These are phyloP conservation scores for Eremothecium gossypii DNA, from an alignment of 1,139 yeast genomes.

Conservation along the genomic window DNA sequence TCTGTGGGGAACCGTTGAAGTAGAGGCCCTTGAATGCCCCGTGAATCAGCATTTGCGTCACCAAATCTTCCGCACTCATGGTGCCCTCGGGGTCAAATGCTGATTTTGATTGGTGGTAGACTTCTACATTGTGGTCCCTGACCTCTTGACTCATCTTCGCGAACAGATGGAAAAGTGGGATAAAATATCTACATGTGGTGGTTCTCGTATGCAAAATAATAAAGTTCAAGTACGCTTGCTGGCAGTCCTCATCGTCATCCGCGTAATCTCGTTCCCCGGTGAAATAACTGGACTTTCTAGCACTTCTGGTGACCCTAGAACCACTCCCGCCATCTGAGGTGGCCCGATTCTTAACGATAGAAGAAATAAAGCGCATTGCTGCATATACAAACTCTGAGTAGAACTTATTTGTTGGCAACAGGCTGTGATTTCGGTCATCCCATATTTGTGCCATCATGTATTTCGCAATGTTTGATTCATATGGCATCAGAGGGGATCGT, in stretches of 20 bases:
- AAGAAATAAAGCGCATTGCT: slow-evolving; percentile 1
- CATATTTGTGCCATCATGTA: slow-evolving; percentile 11
- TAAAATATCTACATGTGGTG: not conserved
- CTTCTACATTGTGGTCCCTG: not conserved
- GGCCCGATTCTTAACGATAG: not conserved
- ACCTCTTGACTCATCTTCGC: not conserved
- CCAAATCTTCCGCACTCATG: not conserved
- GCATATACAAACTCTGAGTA: slow-evolving; percentile 1
- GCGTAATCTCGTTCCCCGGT: slow-evolving; percentile 13
- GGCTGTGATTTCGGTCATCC: not conserved
- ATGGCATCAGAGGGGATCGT: slow-evolving; percentile 24
- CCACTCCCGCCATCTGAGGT: not conserved
- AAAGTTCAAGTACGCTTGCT: slow-evolving; percentile 10
- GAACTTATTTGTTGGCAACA: not conserved
- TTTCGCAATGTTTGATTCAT: slow-evolving; percentile 35
- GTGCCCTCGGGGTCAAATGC: not conserved
- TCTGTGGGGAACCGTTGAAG: slow-evolving; percentile 1
- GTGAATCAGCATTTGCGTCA: not conserved
- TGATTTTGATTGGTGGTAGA: not conserved
- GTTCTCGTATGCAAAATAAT: slow-evolving; percentile 5
- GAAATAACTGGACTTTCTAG: slow-evolving; percentile 19
- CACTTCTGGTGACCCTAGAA: slow-evolving; percentile 23
- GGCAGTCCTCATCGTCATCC: not conserved
- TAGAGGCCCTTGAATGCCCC: slow-evolving; percentile 1
- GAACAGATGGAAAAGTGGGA: not conserved